phyloP scores from a whole-genome alignment of 148 eudicot species.

The Heliosperma pusillum region DNA sequence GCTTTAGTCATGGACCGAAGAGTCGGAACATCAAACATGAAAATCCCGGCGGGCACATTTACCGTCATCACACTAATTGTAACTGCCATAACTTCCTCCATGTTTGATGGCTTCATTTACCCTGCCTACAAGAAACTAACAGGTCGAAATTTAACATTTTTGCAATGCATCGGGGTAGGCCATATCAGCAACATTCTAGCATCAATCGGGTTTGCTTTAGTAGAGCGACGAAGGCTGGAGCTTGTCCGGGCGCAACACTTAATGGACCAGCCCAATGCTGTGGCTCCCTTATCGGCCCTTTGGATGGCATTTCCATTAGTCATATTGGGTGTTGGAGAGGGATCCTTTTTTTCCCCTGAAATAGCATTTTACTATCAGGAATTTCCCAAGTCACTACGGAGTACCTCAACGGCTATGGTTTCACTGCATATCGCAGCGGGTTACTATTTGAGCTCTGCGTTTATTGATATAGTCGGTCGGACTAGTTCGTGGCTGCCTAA shows the following conservation, averaged over 20 bases:
- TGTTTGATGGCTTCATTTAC: constrained; percentile 29
- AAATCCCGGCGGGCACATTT: constrained; percentile 38
- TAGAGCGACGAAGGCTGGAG: constrained; percentile 42
- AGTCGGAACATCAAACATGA: constrained; percentile 28
- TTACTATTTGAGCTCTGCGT: constrained; percentile 32
- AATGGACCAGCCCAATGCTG: constrained; percentile 7
- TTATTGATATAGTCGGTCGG: constrained; percentile 24
- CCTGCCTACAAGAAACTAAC: constrained; percentile 37
- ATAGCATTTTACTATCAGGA: constrained; percentile 37
- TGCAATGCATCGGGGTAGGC: constrained; percentile 38
- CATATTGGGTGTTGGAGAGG: constrained; percentile 35
- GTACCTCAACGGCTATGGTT: constrained; percentile 32
- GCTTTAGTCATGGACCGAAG: constrained; percentile 51
- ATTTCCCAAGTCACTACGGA: constrained; percentile 29
- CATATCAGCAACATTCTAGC: constrained; percentile 36
- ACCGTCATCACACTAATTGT: constrained; percentile 32
- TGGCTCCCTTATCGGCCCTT: constrained; percentile 32
- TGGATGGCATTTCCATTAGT: constrained; percentile 30
- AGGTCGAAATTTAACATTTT: constrained; percentile 20
- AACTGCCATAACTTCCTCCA: constrained; percentile 33
- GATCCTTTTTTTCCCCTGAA: constrained; percentile 29
- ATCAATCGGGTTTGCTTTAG: constrained; percentile 35
- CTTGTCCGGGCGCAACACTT: background rate
- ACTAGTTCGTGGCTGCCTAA: constrained; percentile 34
- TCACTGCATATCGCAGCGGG: constrained; percentile 33